Conservation (phyloP, 306 rosid genomes). For the Abrus precatorius region DNA sequence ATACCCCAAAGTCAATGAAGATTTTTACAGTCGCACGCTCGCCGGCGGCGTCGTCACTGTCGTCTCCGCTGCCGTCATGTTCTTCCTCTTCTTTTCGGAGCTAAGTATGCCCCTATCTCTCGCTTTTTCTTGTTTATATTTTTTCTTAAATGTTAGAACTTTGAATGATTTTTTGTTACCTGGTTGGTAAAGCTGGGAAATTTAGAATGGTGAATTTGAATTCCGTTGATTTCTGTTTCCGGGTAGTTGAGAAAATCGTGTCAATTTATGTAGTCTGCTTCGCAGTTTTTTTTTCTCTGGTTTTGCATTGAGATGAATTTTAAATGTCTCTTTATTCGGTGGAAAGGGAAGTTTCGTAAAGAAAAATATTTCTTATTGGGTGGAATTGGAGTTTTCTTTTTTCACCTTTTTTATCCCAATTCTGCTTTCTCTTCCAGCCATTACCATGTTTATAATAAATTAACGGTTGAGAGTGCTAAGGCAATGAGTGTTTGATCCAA, state of each 20-base stretch:
- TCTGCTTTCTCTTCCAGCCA: not conserved
- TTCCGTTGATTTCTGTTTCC: constrained; percentile 24
- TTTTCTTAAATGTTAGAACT: constrained; percentile 4
- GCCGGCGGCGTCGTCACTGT: constrained; percentile 91
- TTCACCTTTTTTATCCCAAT: not conserved
- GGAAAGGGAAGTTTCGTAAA: not conserved
- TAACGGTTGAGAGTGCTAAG: constrained; percentile 41
- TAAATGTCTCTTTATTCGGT: constrained; percentile 4
- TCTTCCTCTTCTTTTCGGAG: constrained; percentile 87
- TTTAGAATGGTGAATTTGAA: constrained; percentile 10
- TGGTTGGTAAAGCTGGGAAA: constrained; percentile 21
- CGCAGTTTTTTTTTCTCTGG: constrained; percentile 7
- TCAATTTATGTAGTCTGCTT: constrained; percentile 13
- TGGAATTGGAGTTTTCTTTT: not conserved
- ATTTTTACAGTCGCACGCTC: constrained; percentile 83
- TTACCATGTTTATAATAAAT: constrained; percentile 24
- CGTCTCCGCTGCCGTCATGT: constrained; percentile 72
- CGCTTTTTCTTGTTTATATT: not conserved
- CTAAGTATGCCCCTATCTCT: constrained; percentile 63
- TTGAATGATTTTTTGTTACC: constrained; percentile 28
- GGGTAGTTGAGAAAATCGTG: constrained; percentile 40
- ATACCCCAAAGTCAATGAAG: constrained; percentile 94
- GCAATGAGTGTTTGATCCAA: constrained; percentile 20
- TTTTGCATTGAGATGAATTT: constrained; percentile 46
- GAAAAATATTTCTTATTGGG: not conserved